Evolutionary conservation across 2,329 filamentous ascomycete species (phyloP), one percentile per base, ranked within the genome.

Genomic region (Claviceps citrina): DNA sequence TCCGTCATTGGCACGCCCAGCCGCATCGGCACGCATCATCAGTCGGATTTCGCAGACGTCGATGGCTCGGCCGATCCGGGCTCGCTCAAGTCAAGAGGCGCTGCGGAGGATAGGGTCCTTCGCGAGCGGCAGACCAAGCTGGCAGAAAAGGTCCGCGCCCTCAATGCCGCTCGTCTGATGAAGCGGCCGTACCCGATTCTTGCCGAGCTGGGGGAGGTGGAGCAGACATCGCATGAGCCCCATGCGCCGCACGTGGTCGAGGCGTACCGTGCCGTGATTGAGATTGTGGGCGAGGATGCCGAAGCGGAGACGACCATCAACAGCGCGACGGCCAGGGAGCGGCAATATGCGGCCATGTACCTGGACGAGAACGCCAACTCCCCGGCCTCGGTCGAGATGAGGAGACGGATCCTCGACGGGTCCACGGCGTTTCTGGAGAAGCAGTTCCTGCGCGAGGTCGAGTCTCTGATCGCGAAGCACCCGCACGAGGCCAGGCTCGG

Each of bases 401-500:
- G 83, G 49, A 89, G 81, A 59, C 73, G 73, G 38, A 87, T 95
- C 40, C 68, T 95, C 12, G 70, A 76, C 38, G 89, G 89, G 2
- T 85, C 86, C 38, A 81, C 84, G 45, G 64, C 60, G 12, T 93
- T 82, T 58, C 64, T 96, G 20, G 89, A 96, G 61, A 78, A 76
- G 51, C 73, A 81, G 47, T 95, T 93, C 58, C 78, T 82, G 54
- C 67, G 70, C 36, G 78, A 89, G 48, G 70, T 96, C 28, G 84
- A 94, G 54, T 70, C 67, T 8, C 67, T 82, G 31, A 81, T 98
- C 44, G 70, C 74, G 30, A 93, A 82, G 58, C 84, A 91, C 55
- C 86, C 87, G 2, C 76, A 81, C 41, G 87, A 95, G 55, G 89
- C 91, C 24, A 84, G 84, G 54, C 72, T 94, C 31, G 91, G 91